Evolutionary conservation across 208 protist species (phyloP).

Genomic region (Herpetomonas samuelpessoai): DNA sequence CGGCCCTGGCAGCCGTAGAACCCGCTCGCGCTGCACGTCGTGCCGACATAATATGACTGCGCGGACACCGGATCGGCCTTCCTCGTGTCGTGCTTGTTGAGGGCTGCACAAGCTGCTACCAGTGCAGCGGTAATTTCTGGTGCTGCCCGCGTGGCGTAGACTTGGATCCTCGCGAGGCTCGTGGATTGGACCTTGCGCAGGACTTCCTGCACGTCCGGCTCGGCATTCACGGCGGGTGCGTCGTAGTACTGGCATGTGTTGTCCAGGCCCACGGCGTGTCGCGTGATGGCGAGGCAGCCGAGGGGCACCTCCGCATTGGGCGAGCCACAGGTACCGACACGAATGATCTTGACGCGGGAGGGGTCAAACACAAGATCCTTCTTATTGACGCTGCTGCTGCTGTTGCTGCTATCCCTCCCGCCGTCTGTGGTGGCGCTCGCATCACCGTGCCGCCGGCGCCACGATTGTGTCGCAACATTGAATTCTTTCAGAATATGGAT

Average conservation of each 20-base stretch:
- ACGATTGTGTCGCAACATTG: slow-evolving; percentile 32
- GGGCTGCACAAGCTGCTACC: slow-evolving; percentile 29
- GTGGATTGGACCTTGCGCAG: slow-evolving; percentile 28
- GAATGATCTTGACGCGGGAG: slow-evolving; percentile 54
- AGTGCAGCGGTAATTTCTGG: slow-evolving; percentile 44
- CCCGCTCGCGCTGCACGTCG: slow-evolving; percentile 56
- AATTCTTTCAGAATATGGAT: slow-evolving; percentile 82
- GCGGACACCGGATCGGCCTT: no score
- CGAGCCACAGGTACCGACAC: slow-evolving; percentile 74
- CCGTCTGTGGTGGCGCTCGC: slow-evolving; percentile 1
- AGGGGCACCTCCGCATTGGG: slow-evolving; percentile 38
- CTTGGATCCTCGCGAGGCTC: slow-evolving; percentile 39
- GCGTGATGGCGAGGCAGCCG: slow-evolving; percentile 56
- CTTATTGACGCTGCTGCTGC: no score
- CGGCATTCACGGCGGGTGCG: slow-evolving; percentile 18
- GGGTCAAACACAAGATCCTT: slow-evolving; percentile 36
- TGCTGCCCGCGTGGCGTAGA: slow-evolving; percentile 63
- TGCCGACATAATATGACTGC: slow-evolving; percentile 51
- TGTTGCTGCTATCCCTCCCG: no score
- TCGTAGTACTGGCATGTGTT: slow-evolving; percentile 81
- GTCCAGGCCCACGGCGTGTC: slow-evolving; percentile 67
- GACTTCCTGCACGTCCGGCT: slow-evolving; percentile 38
- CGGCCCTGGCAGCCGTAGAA: slow-evolving; percentile 84
- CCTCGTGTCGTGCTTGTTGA: no score
- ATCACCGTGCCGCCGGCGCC: slow-evolving; percentile 35